Evolutionary conservation across 164 flowering plant species (phyloP), one percentile per base, ranked within the genome.

Genomic region (Vitis labrusca): DNA sequence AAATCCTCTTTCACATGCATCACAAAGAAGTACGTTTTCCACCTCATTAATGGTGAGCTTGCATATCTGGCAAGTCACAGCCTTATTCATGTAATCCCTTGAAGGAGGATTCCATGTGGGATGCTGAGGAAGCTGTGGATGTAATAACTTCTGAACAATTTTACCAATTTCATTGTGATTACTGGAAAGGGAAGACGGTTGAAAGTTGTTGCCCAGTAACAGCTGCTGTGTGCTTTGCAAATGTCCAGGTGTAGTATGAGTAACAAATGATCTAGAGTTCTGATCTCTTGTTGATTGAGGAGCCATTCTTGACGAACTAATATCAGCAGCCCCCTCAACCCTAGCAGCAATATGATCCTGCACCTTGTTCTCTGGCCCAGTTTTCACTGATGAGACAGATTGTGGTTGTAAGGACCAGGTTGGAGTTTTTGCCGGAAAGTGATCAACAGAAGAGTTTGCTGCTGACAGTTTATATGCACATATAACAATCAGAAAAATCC

Each of bases 1-100:
- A 80, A 68, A 82, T 71, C 95, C 99, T 69, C 85, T 87, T 78
- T 96, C 99, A 79, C 99, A 96, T 63, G 89, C 85, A 85, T 96
- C 99, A 82, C 99, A 93, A 74, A 93, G 80, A 77, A 90, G 91
- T 66, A 87, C 77, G 73, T 73, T 84, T 70, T 91, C 94, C 65
- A 89, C 83, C 37, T 95, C 98, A 69, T 62, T 86, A 48, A 84
- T 69, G 12, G 78, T 69, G 61, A 76, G 53, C 73, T 86, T 82
- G 85, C 99, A 96, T 16, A 79, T 71, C 78, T 91, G 97, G 72
- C 98, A 95, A 71, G 81, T 79, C 71, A 93, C 64, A 19, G 92
- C 78, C 80, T 83, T 90, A 66, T 77, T 90, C 98, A 95, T 91
- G 78, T 95, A 95, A 67, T 91, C 98, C 63, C 89, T 81, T 16